Evolutionary conservation across 148 eudicot genomes (phyloP), one percentile per base, ranked within the genome.

Genomic region (Vaccinium vitisidaea): DNA sequence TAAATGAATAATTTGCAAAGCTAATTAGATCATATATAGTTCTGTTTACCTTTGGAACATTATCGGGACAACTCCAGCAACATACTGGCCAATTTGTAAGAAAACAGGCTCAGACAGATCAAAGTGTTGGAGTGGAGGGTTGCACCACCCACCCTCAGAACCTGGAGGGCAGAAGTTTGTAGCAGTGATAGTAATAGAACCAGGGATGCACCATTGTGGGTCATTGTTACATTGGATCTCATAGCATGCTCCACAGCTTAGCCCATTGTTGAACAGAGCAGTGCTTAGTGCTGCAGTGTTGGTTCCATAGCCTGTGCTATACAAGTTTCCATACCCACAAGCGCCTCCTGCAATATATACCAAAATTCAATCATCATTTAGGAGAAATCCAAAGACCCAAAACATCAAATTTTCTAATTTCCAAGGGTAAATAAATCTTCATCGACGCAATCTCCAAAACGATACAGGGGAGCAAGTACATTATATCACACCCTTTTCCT

Each of bases 201-300:
- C 90, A 5, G 85, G 84, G 54, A 58, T 80, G 87, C 92, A 90
- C 90, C 89, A 90, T 32, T 54, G 69, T 11, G 86, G 88, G 81
- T 85, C 84, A 43, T 65, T 48, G 54, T 53, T 27, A 82, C 92
- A 90, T 18, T 75, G 71, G 73, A 90, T 83, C 75, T 86, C 85
- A 46, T 81, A 90, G 77, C 92, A 90, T 0, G 90, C 83, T 1
- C 92, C 92, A 25, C 92, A 90, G 16, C 82, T 85, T 18, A 87
- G 19, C 4, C 92, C 92, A 77, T 84, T 83, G 88, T 90, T 88
- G 83, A 88, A 88, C n/a, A 90, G 80, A 9, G 89, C 88, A 0
- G 90, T 90, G 84, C 92, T 90, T 0, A 90, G 86, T 36, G 92
- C 92, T 55, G 90, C 90, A 8, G 90, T 90, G 86, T 84, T 90